A percentile compares a stretch with the other conserved stretches of the same genome.
phyloP scores from a whole-genome alignment of 495 filamentous ascomycete genomes.

The Xylaria bambusicola region DNA sequence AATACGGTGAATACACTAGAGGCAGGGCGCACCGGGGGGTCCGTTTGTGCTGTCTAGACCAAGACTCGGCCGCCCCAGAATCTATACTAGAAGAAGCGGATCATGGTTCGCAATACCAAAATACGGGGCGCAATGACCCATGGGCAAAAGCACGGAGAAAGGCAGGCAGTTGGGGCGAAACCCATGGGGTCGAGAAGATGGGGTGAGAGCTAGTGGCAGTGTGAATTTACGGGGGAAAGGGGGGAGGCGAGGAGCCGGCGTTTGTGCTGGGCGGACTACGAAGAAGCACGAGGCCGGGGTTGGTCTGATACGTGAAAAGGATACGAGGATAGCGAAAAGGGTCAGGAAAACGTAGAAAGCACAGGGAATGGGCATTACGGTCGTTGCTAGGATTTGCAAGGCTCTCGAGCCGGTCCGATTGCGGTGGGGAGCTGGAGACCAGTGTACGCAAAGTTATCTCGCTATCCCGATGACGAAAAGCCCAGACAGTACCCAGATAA shows the following conservation, averaged over 20 bases:
- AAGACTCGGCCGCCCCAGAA: not conserved
- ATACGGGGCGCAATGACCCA: conserved; percentile 10
- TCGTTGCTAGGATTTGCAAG: conserved; percentile 1
- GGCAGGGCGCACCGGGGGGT: not conserved
- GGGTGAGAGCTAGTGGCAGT: not conserved
- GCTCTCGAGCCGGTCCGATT: conserved; percentile 19
- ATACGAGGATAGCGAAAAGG: no score
- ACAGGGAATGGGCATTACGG: not conserved
- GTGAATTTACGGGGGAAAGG: no score
- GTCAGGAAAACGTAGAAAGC: not conserved
- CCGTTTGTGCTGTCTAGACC: not conserved
- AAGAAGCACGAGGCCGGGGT: no score
- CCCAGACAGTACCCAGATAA: not conserved
- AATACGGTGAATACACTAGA: not conserved
- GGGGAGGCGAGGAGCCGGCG: no score
- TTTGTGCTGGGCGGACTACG: no score
- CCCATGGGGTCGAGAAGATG: conserved; percentile 5
- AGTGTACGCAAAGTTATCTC: not conserved
- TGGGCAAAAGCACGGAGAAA: conserved; percentile 2
- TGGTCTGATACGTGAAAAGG: no score
- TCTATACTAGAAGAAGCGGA: conserved; percentile 1
- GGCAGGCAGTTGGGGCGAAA: not conserved
- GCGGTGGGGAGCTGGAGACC: conserved; percentile 14
- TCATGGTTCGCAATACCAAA: not conserved
- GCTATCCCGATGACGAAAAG: not conserved